phyloP scores from a whole-genome alignment of 2,329 filamentous ascomycete species.

The Madurella fahalii region DNA sequence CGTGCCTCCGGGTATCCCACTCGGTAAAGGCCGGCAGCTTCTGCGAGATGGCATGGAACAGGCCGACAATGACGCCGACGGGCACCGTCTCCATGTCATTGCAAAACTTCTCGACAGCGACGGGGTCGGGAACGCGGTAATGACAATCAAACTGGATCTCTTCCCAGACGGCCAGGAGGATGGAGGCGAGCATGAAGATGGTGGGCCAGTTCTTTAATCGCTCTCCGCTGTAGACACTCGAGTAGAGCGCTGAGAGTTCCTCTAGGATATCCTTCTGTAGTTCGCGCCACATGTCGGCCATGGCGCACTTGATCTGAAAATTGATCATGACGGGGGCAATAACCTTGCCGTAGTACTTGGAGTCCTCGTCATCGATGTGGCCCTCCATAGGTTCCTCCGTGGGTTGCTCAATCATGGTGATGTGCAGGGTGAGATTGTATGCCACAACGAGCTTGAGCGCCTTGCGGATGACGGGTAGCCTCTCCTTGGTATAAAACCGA shows the following conservation, averaged over 20 bases:
- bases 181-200: slow-evolving; percentile 94
- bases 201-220: slow-evolving; percentile 99
- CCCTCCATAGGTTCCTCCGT: slow-evolving; percentile 74
- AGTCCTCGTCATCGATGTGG: slow-evolving; percentile 79
- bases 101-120: slow-evolving; percentile 90
- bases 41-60: slow-evolving; percentile 97
- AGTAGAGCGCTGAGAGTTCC: slow-evolving; percentile 88
- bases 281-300: slow-evolving; percentile 98
- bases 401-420: slow-evolving; percentile 89
- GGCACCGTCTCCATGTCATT: slow-evolving; percentile 94
- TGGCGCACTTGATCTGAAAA: slow-evolving; percentile 96
- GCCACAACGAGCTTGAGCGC: slow-evolving; percentile 91
- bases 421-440: slow-evolving; percentile 91
- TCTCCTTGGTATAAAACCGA: slow-evolving; percentile 85
- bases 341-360: slow-evolving; percentile 84
- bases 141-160: slow-evolving; percentile 99
- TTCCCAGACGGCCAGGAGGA: slow-evolving; percentile 92
- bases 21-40: slow-evolving; percentile 90
- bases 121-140: slow-evolving; percentile 83
- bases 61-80: slow-evolving; percentile 90
- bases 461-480: slow-evolving; percentile 86
- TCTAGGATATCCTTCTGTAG: slow-evolving; percentile 93
- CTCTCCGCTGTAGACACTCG: slow-evolving; percentile 95
- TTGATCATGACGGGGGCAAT: slow-evolving; percentile 98
- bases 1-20: slow-evolving; percentile 90